Percentiles rank a stretch among this genome's conserved stretches.
These are phyloP conservation scores for Capsicum chinense DNA, from an alignment of 257 asterid species.

Conservation along the genomic window DNA sequence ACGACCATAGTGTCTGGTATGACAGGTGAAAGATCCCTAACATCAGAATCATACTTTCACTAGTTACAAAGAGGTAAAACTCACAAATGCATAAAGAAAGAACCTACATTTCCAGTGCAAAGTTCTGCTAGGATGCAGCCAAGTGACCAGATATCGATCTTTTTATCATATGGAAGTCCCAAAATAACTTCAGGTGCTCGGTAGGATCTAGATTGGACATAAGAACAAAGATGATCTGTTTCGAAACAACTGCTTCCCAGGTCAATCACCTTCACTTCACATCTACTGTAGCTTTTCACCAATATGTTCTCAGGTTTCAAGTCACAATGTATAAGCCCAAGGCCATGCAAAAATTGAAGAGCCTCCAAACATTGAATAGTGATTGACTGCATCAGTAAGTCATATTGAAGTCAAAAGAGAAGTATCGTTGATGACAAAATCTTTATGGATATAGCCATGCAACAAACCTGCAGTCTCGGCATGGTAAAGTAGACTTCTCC, in stretches of 20 bases:
- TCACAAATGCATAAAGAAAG: constrained; percentile 26
- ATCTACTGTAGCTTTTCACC: constrained; percentile 99
- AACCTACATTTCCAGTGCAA: constrained; percentile 95
- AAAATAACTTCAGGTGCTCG: constrained; percentile 98
- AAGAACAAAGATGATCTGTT: constrained; percentile 97
- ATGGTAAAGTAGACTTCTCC: constrained; percentile 98
- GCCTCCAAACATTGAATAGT: constrained; percentile 98
- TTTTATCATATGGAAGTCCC: constrained; percentile 93
- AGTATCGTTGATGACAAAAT: constrained; percentile 30
- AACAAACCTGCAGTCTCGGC: constrained; percentile 96
- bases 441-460: constrained; percentile 28
- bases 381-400: constrained; percentile 69
- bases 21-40: constrained; percentile 15
- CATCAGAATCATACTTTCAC: constrained; percentile 15
- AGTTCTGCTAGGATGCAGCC: constrained; percentile 99
- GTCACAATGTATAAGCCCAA: constrained; percentile 98
- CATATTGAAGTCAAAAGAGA: constrained; percentile 36
- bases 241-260: constrained; percentile 96
- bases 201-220: constrained; percentile 96
- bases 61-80: neutral
- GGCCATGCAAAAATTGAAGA: constrained; percentile 86
- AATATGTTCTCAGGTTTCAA: constrained; percentile 97
- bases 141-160: constrained; percentile 97
- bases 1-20: neutral
- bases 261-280: constrained; percentile 98